Base-by-base conservation (phyloP, 345 rosid species). In the Dipteronia sinensis region DNA sequence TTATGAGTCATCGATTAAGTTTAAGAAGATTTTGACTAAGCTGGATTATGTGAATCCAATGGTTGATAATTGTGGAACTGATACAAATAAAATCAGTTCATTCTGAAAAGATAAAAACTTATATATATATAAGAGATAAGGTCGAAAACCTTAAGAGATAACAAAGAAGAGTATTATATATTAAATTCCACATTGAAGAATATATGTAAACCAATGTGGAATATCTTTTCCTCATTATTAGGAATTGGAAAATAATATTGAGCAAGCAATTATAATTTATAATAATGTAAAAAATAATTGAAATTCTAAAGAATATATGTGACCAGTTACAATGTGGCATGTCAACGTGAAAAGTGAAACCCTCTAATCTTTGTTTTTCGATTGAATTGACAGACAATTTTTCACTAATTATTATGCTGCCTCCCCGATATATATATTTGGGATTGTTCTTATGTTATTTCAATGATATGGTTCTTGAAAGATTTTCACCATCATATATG, bases 181-280 rank as follows among this genome's bases (percentile, higher is more conserved):
- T 34, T 34, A 34, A 34, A 34, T 34, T 34, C 38, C 38, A 34
- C 38, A 34, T 34, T 3, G 38, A 34, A 34, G 38, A 34, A 34
- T 34, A 34, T 34, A 34, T 34, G 4, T 31, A 34, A 34, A 34
- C 38, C 38, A 4, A 34, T 34, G 38, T 34, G 38, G 38, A 34
- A 34, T 34, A 34, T 46, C 3, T 46, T 40, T 59, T 46, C 22
- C 61, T 40, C 61, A 63, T 44, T 53, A 75, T 67, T 66, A 66
- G 72, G 72, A 75, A 75, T 31, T 66, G 53, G 53, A 66, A 65
- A 67, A 65, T 65, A 66, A 64, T 61, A 59, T 61, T n/a, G 17
- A 56, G 74, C 19, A 29, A 34, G 65, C 51, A 40, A 73, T 34
- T 34, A 34, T 34, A 34, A 34, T 34, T 4, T 4, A 34, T 73